phyloP scores from a whole-genome alignment of 768 basidiomycete species.

The Steccherinum ochraceum region DNA sequence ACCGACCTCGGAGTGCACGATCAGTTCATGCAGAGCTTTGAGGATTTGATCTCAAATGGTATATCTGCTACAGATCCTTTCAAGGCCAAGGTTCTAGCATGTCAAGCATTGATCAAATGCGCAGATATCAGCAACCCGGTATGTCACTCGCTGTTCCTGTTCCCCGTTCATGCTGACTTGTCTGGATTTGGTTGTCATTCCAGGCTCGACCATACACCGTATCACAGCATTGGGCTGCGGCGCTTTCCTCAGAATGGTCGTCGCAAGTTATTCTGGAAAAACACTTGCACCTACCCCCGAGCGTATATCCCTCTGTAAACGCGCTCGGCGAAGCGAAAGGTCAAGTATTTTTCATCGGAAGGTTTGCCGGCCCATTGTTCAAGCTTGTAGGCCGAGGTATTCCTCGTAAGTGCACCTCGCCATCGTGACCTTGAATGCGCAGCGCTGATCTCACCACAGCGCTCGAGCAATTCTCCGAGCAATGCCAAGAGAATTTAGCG shows the following conservation, averaged over 20 bases:
- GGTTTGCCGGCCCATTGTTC: conserved; percentile 80
- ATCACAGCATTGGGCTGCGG: conserved; percentile 88
- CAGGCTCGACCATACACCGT: conserved; percentile 92
- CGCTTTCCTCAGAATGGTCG: conserved; percentile 85
- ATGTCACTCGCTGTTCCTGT: too few relatives aligned
- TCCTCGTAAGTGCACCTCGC: conserved; percentile 57
- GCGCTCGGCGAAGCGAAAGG: conserved; percentile 65
- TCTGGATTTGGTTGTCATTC: too few relatives aligned
- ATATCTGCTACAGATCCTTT: conserved; percentile 30
- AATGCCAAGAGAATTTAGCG: conserved; percentile 63
- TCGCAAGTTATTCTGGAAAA: conserved; percentile 85
- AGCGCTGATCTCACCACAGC: conserved; percentile 32
- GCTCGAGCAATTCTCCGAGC: conserved; percentile 58
- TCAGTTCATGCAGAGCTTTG: conserved; percentile 72
- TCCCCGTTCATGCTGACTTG: too few relatives aligned
- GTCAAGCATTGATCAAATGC: conserved; percentile 92
- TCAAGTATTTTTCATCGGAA: conserved; percentile 85
- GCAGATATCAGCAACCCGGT: conserved; percentile 99
- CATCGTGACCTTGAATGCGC: not conserved
- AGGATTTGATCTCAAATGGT: conserved; percentile 36
- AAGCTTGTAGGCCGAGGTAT: conserved; percentile 66
- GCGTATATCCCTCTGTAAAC: conserved; percentile 40
- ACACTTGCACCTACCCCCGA: conserved; percentile 61
- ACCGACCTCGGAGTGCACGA: conserved; percentile 94
- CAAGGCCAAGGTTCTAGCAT: conserved; percentile 61